Conservation (phyloP, 768 basidiomycete genomes). For the Clavulina sp. region DNA sequence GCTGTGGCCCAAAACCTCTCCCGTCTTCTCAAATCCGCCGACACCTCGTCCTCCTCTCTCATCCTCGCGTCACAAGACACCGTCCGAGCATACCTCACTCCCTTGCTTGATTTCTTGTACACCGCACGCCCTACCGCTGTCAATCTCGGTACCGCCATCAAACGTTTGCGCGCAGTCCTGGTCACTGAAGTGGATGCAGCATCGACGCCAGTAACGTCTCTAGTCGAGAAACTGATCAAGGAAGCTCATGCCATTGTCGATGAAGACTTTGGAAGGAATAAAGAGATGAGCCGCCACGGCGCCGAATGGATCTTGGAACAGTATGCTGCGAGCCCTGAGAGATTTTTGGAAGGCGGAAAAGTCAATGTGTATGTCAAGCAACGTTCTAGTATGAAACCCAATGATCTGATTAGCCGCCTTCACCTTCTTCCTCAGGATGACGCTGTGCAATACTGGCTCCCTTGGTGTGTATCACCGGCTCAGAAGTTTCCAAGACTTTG, state of each 20-base stretch:
- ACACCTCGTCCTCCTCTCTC: constrained; percentile 38
- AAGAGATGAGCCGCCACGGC: constrained; percentile 66
- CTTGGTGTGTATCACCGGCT: constrained; percentile 68
- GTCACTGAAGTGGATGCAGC: constrained; percentile 18
- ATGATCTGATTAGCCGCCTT: not conserved
- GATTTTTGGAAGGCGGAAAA: constrained; percentile 24
- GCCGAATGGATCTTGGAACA: constrained; percentile 65
- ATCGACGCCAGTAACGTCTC: constrained; percentile 25
- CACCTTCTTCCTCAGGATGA: constrained; percentile 25
- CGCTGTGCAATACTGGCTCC: constrained; percentile 95
- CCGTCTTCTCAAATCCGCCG: constrained; percentile 30
- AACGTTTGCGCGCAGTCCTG: constrained; percentile 44
- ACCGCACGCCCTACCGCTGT: constrained; percentile 93
- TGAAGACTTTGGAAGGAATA: constrained; percentile 79
- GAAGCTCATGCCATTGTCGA: constrained; percentile 60
- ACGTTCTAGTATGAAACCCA: not conserved
- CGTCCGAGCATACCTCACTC: constrained; percentile 37
- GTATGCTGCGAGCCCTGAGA: constrained; percentile 19
- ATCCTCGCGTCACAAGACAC: constrained; percentile 32
- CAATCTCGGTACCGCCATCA: constrained; percentile 76
- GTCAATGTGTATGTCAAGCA: constrained; percentile 35
- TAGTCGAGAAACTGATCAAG: constrained; percentile 39
- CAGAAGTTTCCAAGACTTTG: too few relatives aligned
- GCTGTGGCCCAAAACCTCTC: constrained; percentile 51
- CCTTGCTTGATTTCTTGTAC: constrained; percentile 52